phyloP scores from a whole-genome alignment of 192 early-diverging fungal species.

The Backusella tarrabulga region DNA sequence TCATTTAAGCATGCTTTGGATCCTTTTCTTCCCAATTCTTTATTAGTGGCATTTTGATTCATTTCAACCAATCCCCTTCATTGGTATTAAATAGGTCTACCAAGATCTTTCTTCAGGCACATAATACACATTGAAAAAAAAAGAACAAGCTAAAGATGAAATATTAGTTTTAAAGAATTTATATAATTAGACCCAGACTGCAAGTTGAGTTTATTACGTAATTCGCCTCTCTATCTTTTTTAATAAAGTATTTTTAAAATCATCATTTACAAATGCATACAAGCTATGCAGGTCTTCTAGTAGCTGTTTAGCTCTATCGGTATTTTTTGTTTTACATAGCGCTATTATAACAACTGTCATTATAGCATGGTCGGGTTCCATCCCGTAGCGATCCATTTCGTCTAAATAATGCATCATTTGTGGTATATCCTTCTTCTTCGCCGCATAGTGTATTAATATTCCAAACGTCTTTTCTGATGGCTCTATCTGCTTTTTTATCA shows the following conservation, averaged over 20 bases:
- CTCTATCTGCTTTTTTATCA: background rate
- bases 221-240: background rate
- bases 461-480: background rate
- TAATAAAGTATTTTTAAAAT: background rate
- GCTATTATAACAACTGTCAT: slow-evolving; percentile 3
- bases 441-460: slow-evolving; percentile 6
- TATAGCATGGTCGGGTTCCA: slow-evolving; percentile 1
- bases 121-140: background rate
- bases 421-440: slow-evolving; percentile 4
- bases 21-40: no score
- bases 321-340: background rate
- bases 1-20: no score
- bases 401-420: background rate
- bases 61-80: no score
- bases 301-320: background rate
- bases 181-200: background rate
- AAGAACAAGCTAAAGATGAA: background rate
- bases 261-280: background rate
- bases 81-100: no score
- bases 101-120: background rate
- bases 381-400: slow-evolving; percentile 5
- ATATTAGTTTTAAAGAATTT: background rate
- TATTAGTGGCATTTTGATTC: no score
- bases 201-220: background rate
- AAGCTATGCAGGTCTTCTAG: background rate